phyloP scores from a whole-genome alignment of 2,329 filamentous ascomycete species.

The Coniochaeta prunicola region DNA sequence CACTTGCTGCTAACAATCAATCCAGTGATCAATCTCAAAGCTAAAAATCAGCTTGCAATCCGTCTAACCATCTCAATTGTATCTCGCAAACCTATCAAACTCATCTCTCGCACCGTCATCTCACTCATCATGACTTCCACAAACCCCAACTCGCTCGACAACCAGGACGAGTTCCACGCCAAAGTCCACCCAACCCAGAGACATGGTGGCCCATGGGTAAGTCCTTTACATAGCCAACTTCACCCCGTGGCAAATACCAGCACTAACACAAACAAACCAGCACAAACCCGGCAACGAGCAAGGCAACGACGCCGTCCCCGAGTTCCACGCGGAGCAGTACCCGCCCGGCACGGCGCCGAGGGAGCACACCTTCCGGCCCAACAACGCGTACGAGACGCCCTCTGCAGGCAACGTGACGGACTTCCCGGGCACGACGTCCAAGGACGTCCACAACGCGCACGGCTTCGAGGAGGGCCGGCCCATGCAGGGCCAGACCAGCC shows the following conservation, averaged over 20 bases:
- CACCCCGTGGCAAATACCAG: background rate
- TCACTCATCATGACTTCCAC: background rate
- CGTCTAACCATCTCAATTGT: background rate
- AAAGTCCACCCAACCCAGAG: constrained; percentile 43
- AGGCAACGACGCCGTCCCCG: constrained; percentile 50
- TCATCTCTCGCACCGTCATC: background rate
- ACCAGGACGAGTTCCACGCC: constrained; percentile 49
- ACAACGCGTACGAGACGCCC: constrained; percentile 22
- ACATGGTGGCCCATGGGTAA: constrained; percentile 45
- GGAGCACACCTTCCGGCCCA: constrained; percentile 30
- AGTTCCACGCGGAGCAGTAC: constrained; percentile 56
- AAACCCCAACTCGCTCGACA: constrained; percentile 45
- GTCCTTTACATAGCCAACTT: constrained; percentile 16
- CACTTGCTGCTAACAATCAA: no score
- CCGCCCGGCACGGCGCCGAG: constrained; percentile 57
- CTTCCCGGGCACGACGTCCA: constrained; percentile 35
- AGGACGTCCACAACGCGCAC: constrained; percentile 31
- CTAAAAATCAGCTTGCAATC: background rate
- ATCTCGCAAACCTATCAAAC: background rate
- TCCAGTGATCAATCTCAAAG: no score
- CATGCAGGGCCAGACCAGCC: constrained; percentile 30
- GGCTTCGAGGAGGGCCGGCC: constrained; percentile 32
- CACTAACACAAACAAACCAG: constrained; percentile 27
- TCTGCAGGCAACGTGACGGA: constrained; percentile 22
- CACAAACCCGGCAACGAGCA: constrained; percentile 57